A percentile compares a stretch with the other conserved stretches of the same genome.
Conservation (phyloP, 2,329 filamentous ascomycete species). For the Fusarium lyarnte region DNA sequence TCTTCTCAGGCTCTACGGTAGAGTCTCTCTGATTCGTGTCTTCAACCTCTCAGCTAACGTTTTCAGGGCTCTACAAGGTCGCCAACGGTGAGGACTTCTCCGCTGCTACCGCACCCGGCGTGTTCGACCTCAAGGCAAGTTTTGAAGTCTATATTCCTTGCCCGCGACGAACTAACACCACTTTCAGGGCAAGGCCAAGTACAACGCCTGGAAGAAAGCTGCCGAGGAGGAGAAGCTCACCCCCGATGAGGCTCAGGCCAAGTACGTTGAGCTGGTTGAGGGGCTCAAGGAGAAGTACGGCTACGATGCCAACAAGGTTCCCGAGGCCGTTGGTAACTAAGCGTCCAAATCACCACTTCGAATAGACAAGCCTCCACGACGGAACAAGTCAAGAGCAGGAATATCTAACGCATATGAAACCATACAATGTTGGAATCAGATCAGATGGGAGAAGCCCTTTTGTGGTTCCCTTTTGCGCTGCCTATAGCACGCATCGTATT, state of each 20-base stretch:
- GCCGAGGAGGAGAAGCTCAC: constrained; percentile 69
- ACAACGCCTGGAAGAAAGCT: constrained; percentile 77
- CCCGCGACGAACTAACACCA: constrained; percentile 10
- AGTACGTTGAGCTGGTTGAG: constrained; percentile 79
- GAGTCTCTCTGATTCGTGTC: constrained; percentile 31
- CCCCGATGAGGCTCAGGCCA: constrained; percentile 74
- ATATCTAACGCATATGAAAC: constrained; percentile 9
- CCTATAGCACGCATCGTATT: constrained; percentile 14
- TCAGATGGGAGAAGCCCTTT: constrained; percentile 5
- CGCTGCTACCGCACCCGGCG: constrained; percentile 67
- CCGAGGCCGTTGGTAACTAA: constrained; percentile 62
- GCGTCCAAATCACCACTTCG: neutral
- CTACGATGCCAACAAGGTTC: constrained; percentile 70
- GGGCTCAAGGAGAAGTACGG: constrained; percentile 75
- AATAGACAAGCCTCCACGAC: constrained; percentile 20
- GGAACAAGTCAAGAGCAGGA: constrained; percentile 27
- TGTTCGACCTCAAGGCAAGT: constrained; percentile 74
- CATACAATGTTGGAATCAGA: constrained; percentile 22
- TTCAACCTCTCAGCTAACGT: neutral
- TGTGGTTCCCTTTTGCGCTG: constrained; percentile 11
- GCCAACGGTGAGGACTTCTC: constrained; percentile 65
- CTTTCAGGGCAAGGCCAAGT: constrained; percentile 81
- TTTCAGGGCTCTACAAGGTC: constrained; percentile 67
- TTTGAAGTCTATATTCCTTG: neutral
- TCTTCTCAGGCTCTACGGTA: constrained; percentile 71